Evolutionary conservation across 1,284 basidiomycete species (phyloP), one percentile per base, ranked within the genome.

Genomic region (Ganoderma boninense): DNA sequence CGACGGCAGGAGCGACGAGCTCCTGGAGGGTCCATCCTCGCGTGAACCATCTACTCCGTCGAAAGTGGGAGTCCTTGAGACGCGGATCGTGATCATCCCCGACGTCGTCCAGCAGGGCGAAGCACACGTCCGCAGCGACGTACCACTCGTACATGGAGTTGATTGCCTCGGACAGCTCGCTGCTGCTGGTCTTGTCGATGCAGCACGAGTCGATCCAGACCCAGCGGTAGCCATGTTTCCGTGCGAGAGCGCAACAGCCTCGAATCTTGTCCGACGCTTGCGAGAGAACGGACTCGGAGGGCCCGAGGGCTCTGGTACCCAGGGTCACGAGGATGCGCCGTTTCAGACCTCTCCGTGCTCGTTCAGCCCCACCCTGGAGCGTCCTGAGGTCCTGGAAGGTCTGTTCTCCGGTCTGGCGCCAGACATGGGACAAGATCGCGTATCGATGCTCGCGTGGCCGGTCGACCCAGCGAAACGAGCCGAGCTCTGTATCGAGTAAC

Each of bases 91-190:
- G 69, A 52, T 68, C 71, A 46, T 69, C 71, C 49, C 65, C 64
- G 40, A 74, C 73, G 64, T 72, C 73, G 38, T 68, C 71, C 42
- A 74, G 66, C 42, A 66, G 67, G 23, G 73, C 71, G 35, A 69
- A 74, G 68, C 73, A 72, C 13, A 72, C 65, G 59, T 71, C 73
- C 54, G 73, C 70, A 14, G 70, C 73, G 6, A 66, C 71, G 64
- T 74, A 74, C 69, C 70, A 74, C 69, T 69, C 73, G 67, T 67
- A 72, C 73, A 74, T 74, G 13, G 73, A 74, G 67, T 74, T 74
- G 71, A 74, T 71, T 23, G 73, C 70, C 71, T 74, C 73, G 32
- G 73, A 74, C 14, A 74, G 73, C 67, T 70, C 71, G 18, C 60
- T 64, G 64, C 73, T 72, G 71, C 73, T 74, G 54, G 69, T 70